Evolutionary conservation across 202 grass and related monocot species (phyloP), one percentile per base, ranked within the genome.

Genomic region (Schoenoplectus tabernaemontani): DNA sequence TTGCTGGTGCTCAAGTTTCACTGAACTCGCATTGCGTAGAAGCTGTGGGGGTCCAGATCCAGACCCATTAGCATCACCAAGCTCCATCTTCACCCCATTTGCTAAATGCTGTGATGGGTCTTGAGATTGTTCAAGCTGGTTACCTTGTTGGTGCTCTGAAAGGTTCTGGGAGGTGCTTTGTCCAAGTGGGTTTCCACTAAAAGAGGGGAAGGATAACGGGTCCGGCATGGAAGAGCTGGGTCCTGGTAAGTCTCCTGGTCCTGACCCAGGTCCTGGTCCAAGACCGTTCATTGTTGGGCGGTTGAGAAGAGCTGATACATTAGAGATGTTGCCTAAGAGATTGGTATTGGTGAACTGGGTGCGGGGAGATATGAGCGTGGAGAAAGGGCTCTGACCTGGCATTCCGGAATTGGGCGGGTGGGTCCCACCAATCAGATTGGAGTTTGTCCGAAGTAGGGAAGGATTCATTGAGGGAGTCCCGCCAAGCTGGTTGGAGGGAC

Each of bases 251-350:
- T 89, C 88, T 24, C 71, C 88, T 78, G 65, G 70, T 22, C 86
- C 89, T 24, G 76, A 59, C 62, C 89, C 77, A 2, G 68, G 78
- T 48, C 85, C 81, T 20, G 61, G 36, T 38, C 65, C 86, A 53
- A 84, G 91, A 22, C 90, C 92, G 44, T 85, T 87, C 67, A 75
- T 92, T 0, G 88, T 84, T 2, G 82, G 78, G 15, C 89, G 87
- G 65, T 82, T 85, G 7, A 99, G 92, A 32, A 97, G 85, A 9
- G 92, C 80, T 1, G 90, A 87, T 23, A 91, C 96, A 85, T 95
- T 95, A 12, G 92, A 88, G 24, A 87, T 82, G 9, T 89, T 83
- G 4, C 88, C 90, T 1, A 99, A 88, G 53, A 95, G 38, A 57
- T 79, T 89, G 22, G 81, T 82, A 60, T 83, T 84, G 1, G 82